A percentile compares a stretch with the other conserved stretches of the same genome.
Evolutionary conservation across 768 basidiomycete genomes (phyloP).

Genomic region (Russula brevipes): DNA sequence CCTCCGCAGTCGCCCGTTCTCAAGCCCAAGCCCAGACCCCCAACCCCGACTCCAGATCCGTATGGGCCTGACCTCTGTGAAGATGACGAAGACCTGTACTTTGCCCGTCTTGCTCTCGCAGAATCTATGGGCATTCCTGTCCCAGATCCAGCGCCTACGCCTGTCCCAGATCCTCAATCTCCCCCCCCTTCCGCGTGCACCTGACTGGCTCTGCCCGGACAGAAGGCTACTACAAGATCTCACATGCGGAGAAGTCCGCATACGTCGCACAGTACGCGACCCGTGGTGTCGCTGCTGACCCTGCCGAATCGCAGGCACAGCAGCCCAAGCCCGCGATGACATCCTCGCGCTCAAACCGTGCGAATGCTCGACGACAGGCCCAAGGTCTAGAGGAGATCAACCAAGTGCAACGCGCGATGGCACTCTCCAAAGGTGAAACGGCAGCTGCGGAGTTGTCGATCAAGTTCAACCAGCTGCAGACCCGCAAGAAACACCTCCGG

Average conservation of each 20-base stretch:
- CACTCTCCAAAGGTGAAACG: slow-evolving; percentile 68
- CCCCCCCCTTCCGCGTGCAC: slow-evolving; percentile 67
- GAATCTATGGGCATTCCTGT: slow-evolving; percentile 31
- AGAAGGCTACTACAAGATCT: slow-evolving; percentile 94
- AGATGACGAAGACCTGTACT: slow-evolving; percentile 90
- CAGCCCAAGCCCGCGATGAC: slow-evolving; percentile 51
- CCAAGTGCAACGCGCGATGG: slow-evolving; percentile 76
- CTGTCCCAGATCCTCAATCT: slow-evolving; percentile 36
- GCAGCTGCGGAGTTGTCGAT: slow-evolving; percentile 68
- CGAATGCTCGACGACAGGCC: slow-evolving; percentile 85
- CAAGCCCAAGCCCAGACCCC: slow-evolving; percentile 37
- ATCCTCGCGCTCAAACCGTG: slow-evolving; percentile 85
- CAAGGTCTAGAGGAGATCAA: slow-evolving; percentile 94
- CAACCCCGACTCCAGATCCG: slow-evolving; percentile 48
- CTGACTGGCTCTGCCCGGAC: slow-evolving; percentile 84
- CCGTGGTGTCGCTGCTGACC: slow-evolving; percentile 44
- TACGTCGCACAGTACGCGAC: slow-evolving; percentile 88
- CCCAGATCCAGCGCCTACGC: slow-evolving; percentile 28
- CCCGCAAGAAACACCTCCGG: slow-evolving; percentile 94
- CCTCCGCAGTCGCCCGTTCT: slow-evolving; percentile 45
- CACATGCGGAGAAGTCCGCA: slow-evolving; percentile 82
- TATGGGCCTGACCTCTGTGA: slow-evolving; percentile 56
- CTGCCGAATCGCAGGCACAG: slow-evolving; percentile 43
- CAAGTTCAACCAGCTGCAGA: slow-evolving; percentile 98
- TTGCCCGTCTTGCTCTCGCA: slow-evolving; percentile 56